Conservation (phyloP, 495 filamentous ascomycete species). For the Trichoderma parareesei region DNA sequence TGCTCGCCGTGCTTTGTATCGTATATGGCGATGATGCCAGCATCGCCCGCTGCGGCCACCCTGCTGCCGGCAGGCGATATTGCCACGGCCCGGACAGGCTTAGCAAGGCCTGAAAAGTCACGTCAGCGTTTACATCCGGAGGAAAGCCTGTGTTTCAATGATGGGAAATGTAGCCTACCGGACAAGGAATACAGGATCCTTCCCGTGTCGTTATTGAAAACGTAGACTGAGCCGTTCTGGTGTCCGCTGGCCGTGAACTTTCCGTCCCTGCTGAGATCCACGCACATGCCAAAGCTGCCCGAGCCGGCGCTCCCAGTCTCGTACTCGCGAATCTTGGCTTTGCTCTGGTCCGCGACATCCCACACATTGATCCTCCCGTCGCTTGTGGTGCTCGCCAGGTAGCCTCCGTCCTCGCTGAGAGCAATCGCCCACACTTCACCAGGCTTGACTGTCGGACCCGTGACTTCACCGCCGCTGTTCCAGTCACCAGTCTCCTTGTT, state of each 20-base stretch:
- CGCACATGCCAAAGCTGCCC: constrained; percentile 68
- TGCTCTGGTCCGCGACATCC: constrained; percentile 50
- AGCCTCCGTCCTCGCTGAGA: constrained; percentile 71
- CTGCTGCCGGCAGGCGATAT: constrained; percentile 81
- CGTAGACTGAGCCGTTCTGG: constrained; percentile 85
- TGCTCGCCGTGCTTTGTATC: constrained; percentile 89
- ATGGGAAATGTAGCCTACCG: constrained; percentile 42
- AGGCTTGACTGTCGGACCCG: constrained; percentile 34
- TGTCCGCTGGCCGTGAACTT: constrained; percentile 85
- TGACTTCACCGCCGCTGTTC: constrained; percentile 31
- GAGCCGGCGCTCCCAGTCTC: constrained; percentile 72
- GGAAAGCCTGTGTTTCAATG: background rate
- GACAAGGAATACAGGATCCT: constrained; percentile 79
- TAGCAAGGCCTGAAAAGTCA: constrained; percentile 61
- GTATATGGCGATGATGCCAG: constrained; percentile 80
- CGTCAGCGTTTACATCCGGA: constrained; percentile 5
- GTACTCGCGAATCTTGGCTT: constrained; percentile 61
- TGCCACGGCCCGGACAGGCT: constrained; percentile 70
- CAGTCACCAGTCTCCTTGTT: constrained; percentile 45
- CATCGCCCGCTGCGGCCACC: constrained; percentile 88
- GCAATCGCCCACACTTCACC: constrained; percentile 80
- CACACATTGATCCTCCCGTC: constrained; percentile 85
- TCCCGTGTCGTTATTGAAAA: constrained; percentile 86
- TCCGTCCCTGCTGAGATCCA: constrained; percentile 73
- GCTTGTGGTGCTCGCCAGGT: constrained; percentile 71